These are phyloP conservation scores for Sisymbrium irio DNA, from an alignment of 345 rosid genomes.

Conservation along the genomic window DNA sequence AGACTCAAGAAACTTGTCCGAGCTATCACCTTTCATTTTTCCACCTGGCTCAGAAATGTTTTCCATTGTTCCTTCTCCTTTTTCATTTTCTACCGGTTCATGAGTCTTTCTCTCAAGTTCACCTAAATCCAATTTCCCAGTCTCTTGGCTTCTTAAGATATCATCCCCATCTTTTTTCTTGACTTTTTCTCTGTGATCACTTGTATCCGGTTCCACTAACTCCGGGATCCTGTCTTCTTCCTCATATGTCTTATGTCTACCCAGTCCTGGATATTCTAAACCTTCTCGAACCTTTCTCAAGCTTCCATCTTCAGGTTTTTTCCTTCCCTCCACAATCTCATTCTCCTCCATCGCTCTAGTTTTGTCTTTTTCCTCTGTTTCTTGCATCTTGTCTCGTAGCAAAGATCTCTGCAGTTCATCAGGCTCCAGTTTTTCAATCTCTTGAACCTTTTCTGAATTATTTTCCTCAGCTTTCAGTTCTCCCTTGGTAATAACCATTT, in stretches of 20 bases:
- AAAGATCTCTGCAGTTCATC: conserved; percentile 1
- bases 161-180: neutral
- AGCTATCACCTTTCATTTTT: neutral
- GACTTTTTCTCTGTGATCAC: conserved; percentile 7
- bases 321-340: conserved; percentile 2
- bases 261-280: neutral
- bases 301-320: conserved; percentile 3
- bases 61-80: neutral
- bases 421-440: neutral
- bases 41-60: conserved; percentile 6
- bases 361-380: conserved; percentile 8
- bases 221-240: neutral
- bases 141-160: neutral
- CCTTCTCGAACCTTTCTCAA: conserved; percentile 13
- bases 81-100: neutral
- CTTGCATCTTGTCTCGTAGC: neutral
- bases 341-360: neutral
- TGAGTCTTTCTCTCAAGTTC: conserved; percentile 8
- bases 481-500: neutral
- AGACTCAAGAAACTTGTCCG: neutral
- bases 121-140: neutral
- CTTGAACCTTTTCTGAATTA: neutral
- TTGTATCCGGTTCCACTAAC: neutral
- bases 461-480: neutral
- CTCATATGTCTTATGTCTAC: neutral